phyloP scores from a whole-genome alignment of 2,329 filamentous ascomycete genomes.

The Trichocomaceae sp. region DNA sequence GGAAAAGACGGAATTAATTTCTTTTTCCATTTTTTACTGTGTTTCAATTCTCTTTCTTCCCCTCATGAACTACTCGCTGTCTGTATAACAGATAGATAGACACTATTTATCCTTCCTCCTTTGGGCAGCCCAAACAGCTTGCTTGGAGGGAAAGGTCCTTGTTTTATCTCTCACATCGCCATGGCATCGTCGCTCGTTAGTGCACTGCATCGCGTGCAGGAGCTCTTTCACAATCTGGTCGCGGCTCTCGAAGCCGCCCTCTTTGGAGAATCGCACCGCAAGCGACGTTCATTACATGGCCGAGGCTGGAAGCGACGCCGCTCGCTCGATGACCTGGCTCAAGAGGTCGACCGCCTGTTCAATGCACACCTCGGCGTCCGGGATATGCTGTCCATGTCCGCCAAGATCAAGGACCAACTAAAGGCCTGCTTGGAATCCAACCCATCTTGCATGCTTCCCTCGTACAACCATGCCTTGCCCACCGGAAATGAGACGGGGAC shows the following conservation, averaged over 20 bases:
- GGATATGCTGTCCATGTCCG: slow-evolving; percentile 40
- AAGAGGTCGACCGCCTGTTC: slow-evolving; percentile 35
- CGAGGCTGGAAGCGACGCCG: slow-evolving; percentile 31
- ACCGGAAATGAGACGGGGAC: slow-evolving; percentile 54
- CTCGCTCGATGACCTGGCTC: slow-evolving; percentile 32
- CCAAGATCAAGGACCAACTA: slow-evolving; percentile 46
- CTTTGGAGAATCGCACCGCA: slow-evolving; percentile 26
- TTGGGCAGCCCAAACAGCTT: slow-evolving; percentile 8
- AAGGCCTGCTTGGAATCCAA: slow-evolving; percentile 48
- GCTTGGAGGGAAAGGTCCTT: slow-evolving; percentile 3
- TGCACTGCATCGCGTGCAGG: slow-evolving; percentile 35
- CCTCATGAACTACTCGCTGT: background rate
- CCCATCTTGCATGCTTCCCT: slow-evolving; percentile 59
- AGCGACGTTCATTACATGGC: slow-evolving; percentile 29
- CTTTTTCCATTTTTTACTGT: background rate
- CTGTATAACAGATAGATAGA: background rate
- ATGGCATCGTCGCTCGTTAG: slow-evolving; percentile 34
- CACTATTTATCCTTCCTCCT: background rate
- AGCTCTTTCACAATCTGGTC: slow-evolving; percentile 36
- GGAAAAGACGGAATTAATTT: background rate
- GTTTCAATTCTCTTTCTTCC: background rate
- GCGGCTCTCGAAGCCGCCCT: slow-evolving; percentile 34
- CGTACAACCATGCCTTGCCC: slow-evolving; percentile 57
- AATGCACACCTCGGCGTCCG: slow-evolving; percentile 28
- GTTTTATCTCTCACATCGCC: slow-evolving; percentile 11